These are phyloP conservation scores for Thecamonas trahens DNA, from an alignment of 78 protist species.

Conservation along the genomic window DNA sequence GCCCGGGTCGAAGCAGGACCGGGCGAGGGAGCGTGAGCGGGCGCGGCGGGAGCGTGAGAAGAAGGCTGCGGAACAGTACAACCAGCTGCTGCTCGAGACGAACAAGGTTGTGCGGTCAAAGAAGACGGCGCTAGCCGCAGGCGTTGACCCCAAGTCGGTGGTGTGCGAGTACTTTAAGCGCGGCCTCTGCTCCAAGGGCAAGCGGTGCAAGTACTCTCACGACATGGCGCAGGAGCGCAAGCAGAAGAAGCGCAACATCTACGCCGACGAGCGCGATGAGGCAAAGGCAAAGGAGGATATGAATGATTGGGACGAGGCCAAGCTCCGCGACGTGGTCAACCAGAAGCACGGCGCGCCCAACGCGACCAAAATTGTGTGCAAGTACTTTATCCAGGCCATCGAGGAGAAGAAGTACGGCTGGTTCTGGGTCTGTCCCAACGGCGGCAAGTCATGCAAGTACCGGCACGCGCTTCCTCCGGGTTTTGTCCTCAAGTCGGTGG, in stretches of 20 bases:
- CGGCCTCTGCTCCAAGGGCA: conserved; percentile 67
- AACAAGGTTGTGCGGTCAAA: conserved; percentile 29
- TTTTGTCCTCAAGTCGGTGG: conserved; percentile 53
- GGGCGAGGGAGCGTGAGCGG: not conserved
- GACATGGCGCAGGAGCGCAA: conserved; percentile 42
- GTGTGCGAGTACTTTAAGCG: conserved; percentile 70
- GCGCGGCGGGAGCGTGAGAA: not conserved
- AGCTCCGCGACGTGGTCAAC: conserved; percentile 50
- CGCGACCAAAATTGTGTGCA: conserved; percentile 55
- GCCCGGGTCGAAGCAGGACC: not conserved
- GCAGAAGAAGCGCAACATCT: conserved; percentile 24
- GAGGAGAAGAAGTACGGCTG: conserved; percentile 73
- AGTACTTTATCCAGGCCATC: conserved; percentile 76
- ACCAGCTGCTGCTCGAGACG: conserved; percentile 25
- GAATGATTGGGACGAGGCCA: conserved; percentile 68
- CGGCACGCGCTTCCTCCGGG: conserved; percentile 83
- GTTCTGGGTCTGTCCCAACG: conserved; percentile 87
- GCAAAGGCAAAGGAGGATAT: conserved; percentile 23
- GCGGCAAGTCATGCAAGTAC: conserved; percentile 57
- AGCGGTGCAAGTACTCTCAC: conserved; percentile 70
- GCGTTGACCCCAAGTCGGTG: conserved; percentile 74
- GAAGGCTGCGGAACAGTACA: not conserved
- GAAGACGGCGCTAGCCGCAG: conserved; percentile 11
- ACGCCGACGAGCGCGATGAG: conserved; percentile 13
- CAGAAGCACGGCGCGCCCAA: conserved; percentile 35